Conservation (phyloP, 768 basidiomycete genomes). For the Lentinus brumalis region DNA sequence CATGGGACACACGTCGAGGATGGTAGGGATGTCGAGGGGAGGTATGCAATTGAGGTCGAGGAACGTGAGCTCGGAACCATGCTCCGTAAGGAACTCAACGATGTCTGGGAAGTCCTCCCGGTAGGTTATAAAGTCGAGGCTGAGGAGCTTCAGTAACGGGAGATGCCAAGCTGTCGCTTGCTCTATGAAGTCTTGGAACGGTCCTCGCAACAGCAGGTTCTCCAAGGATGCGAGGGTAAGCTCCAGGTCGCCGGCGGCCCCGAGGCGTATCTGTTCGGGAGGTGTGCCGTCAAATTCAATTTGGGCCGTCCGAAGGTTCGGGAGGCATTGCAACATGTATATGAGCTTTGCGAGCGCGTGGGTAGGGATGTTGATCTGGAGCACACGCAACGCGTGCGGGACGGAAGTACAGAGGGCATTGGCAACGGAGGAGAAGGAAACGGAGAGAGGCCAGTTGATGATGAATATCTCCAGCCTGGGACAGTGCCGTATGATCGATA, state of each 20-base stretch:
- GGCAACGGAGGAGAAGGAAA: constrained; percentile 61
- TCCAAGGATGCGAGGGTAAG: constrained; percentile 56
- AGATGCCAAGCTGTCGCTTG: constrained; percentile 69
- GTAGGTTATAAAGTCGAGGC: constrained; percentile 53
- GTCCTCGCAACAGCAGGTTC: constrained; percentile 64
- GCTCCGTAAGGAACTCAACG: constrained; percentile 55
- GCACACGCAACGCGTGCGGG: constrained; percentile 54
- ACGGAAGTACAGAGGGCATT: constrained; percentile 60
- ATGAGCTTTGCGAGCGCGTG: constrained; percentile 65
- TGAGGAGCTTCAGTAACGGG: constrained; percentile 58
- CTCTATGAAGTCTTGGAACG: constrained; percentile 66
- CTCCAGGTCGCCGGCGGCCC: constrained; percentile 59
- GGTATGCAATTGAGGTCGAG: constrained; percentile 68
- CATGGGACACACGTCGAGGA: constrained; percentile 65
- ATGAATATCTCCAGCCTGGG: constrained; percentile 77
- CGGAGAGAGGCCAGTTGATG: constrained; percentile 63
- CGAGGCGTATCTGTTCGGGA: constrained; percentile 50
- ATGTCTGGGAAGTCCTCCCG: constrained; percentile 59
- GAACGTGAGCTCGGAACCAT: constrained; percentile 59
- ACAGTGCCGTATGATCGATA: constrained; percentile 61
- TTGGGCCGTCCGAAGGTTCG: constrained; percentile 54
- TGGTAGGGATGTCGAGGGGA: constrained; percentile 53
- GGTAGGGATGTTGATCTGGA: constrained; percentile 60
- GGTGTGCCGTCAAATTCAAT: constrained; percentile 47
- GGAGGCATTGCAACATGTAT: constrained; percentile 68